Conservation (phyloP, 2,329 filamentous ascomycete genomes). For the Sporothrix schenckii region DNA sequence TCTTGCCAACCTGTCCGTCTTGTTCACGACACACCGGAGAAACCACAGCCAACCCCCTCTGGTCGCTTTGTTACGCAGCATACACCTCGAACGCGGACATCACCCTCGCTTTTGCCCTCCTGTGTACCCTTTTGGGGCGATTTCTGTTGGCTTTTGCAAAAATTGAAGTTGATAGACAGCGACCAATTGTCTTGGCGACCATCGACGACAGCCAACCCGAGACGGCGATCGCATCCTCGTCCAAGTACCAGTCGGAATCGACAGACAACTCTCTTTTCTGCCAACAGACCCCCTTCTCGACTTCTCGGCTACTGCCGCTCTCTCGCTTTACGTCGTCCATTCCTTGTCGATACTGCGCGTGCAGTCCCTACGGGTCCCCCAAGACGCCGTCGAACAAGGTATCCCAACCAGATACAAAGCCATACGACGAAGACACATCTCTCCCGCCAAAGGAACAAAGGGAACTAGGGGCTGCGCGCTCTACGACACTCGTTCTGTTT, state of each 20-base stretch:
- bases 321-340: not conserved
- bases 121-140: not conserved
- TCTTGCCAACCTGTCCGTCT: slow-evolving; percentile 13
- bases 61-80: slow-evolving; percentile 5
- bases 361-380: not conserved
- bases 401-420: slow-evolving; percentile 7
- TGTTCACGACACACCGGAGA: not conserved
- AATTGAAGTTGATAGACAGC: slow-evolving; percentile 26
- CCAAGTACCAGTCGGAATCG: not conserved
- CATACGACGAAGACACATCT: not conserved
- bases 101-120: not conserved
- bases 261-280: slow-evolving; percentile 1
- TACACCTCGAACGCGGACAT: not conserved
- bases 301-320: not conserved
- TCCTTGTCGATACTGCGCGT: not conserved
- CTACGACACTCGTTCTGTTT: slow-evolving; percentile 13
- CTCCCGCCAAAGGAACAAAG: not conserved
- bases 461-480: slow-evolving; percentile 15
- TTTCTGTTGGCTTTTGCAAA: slow-evolving; percentile 21
- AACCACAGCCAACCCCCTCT: not conserved
- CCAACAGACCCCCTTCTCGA: not conserved
- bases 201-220: not conserved
- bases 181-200: slow-evolving; percentile 22
- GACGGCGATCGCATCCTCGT: not conserved
- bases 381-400: not conserved